Evolutionary conservation across 2,329 filamentous ascomycete species (phyloP).

Genomic region (Pseudogymnoascus sp.): DNA sequence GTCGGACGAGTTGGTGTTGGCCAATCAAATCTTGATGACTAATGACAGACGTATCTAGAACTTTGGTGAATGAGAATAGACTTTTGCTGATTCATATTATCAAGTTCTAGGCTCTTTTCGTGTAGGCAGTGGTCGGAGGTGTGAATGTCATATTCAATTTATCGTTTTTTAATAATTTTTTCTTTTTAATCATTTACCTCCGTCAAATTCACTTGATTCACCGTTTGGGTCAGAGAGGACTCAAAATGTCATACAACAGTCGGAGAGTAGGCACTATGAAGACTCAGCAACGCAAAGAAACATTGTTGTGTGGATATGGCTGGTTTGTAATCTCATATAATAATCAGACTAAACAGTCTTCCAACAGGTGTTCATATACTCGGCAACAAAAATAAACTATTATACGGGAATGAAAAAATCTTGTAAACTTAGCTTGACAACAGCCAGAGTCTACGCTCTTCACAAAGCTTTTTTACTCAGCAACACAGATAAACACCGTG

Average conservation of each 20-base stretch:
- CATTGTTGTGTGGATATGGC: not conserved
- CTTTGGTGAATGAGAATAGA: not conserved
- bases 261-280: too few relatives aligned
- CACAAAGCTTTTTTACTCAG: not conserved
- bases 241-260: not conserved
- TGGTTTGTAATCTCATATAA: not conserved
- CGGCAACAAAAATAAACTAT: not conserved
- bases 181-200: not conserved
- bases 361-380: not conserved
- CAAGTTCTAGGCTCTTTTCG: not conserved
- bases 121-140: not conserved
- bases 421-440: not conserved
- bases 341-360: not conserved
- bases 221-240: not conserved
- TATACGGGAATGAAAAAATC: not conserved
- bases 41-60: not conserved
- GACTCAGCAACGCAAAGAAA: not conserved
- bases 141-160: too few relatives aligned
- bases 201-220: not conserved
- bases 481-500: not conserved
- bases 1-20: not conserved
- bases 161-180: not conserved
- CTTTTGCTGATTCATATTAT: not conserved
- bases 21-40: not conserved
- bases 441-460: not conserved